phyloP scores from a whole-genome alignment of 1,139 yeast genomes.

The Hanseniaspora uvarum region DNA sequence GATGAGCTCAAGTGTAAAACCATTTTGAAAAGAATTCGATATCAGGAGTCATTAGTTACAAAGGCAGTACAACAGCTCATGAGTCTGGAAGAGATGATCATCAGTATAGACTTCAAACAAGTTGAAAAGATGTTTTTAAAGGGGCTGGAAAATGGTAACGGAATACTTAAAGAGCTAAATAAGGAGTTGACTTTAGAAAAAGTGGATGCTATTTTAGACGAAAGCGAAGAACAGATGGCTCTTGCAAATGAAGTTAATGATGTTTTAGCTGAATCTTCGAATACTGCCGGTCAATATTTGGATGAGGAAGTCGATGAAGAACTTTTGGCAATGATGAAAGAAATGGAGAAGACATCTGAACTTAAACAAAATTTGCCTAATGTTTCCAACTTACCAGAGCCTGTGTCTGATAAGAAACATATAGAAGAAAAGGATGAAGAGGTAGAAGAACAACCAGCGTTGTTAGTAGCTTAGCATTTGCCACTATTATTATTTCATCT shows the following conservation, averaged over 20 bases:
- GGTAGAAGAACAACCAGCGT: not conserved
- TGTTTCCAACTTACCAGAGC: constrained; percentile 12
- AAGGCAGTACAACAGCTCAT: constrained; percentile 71
- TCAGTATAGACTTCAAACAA: constrained; percentile 75
- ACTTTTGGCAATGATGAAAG: constrained; percentile 29
- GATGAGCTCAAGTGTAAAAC: constrained; percentile 42
- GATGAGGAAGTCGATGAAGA: constrained; percentile 52
- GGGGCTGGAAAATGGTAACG: constrained; percentile 73
- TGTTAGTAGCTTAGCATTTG: not conserved
- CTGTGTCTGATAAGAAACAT: not conserved
- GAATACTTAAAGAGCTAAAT: constrained; percentile 62
- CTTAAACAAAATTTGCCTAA: not conserved
- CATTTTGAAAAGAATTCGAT: constrained; percentile 65
- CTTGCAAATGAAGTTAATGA: constrained; percentile 61
- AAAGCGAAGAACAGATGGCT: constrained; percentile 66
- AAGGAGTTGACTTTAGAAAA: constrained; percentile 65
- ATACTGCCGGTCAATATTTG: constrained; percentile 31
- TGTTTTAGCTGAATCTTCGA: constrained; percentile 33
- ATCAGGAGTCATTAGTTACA: constrained; percentile 58
- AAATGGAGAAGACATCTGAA: not conserved
- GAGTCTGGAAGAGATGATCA: constrained; percentile 61
- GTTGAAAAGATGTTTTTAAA: constrained; percentile 75
- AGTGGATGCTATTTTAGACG: constrained; percentile 77
- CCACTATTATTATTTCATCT: not conserved
- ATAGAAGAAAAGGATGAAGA: not conserved